Evolutionary conservation across 306 rosid species (phyloP).

Genomic region (barrel medic (Medicago truncatula)): MtrunA17r5.0-ANR NC_053048.1:3862501-3863000

Average conservation of each 20-base stretch:
- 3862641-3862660: not conserved
- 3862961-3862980: constrained; percentile 25
- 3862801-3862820: not conserved
- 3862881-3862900: not conserved
- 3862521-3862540: too few relatives aligned
- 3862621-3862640: not conserved
- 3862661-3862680: not conserved
- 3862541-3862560: too few relatives aligned
- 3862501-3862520: too few relatives aligned
- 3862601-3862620: not conserved
- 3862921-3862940: not conserved
- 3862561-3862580: not conserved
- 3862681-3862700: constrained; percentile 26
- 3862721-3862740: not conserved
- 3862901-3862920: not conserved
- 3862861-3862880: not conserved
- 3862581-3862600: not conserved
- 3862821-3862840: constrained; percentile 41
- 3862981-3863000: not conserved
- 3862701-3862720: constrained; percentile 15
- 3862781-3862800: constrained; percentile 30
- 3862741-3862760: constrained; percentile 22
- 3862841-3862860: constrained; percentile 36
- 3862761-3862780: constrained; percentile 36
- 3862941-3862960: constrained; percentile 28